Evolutionary conservation across 1,284 basidiomycete species (phyloP).

Genomic region (Inonotus obliquus): DNA sequence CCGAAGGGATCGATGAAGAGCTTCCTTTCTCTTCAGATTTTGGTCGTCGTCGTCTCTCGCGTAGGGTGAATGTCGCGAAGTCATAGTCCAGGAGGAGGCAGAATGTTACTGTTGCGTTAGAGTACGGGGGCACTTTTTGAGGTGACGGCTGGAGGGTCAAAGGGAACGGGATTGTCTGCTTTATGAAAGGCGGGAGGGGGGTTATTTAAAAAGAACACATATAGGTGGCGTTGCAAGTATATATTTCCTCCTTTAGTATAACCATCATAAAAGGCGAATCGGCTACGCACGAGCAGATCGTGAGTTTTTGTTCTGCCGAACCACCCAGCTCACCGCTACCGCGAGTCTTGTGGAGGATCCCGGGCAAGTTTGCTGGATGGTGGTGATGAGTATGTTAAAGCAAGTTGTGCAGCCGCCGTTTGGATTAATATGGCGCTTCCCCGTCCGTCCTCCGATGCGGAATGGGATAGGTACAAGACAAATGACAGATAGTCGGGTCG

Average conservation of each 20-base stretch:
- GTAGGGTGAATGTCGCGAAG: background rate
- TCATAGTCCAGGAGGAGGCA: background rate
- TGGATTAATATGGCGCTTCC: background rate
- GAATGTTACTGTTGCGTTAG: background rate
- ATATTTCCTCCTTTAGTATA: slow-evolving; percentile 6
- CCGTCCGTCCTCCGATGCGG: background rate
- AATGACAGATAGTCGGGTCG: slow-evolving; percentile 5
- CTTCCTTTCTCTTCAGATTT: slow-evolving; percentile 4
- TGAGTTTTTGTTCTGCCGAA: slow-evolving; percentile 9
- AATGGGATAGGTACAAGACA: background rate
- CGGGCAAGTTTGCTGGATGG: background rate
- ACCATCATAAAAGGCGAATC: slow-evolving; percentile 12
- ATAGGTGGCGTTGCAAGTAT: slow-evolving; percentile 17
- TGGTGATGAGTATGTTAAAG: background rate
- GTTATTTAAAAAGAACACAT: slow-evolving; percentile 9
- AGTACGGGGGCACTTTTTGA: background rate
- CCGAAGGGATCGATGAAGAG: slow-evolving; percentile 12
- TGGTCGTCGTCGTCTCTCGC: background rate
- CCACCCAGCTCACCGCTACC: slow-evolving; percentile 13
- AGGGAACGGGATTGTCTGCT: slow-evolving; percentile 4
- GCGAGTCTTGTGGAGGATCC: background rate
- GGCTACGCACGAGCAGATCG: slow-evolving; percentile 13
- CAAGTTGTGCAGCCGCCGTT: background rate
- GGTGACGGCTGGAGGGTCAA: slow-evolving; percentile 8
- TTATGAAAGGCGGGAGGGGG: background rate